phyloP scores from a whole-genome alignment of 208 protist species.

The Crithidia sp. region DNA sequence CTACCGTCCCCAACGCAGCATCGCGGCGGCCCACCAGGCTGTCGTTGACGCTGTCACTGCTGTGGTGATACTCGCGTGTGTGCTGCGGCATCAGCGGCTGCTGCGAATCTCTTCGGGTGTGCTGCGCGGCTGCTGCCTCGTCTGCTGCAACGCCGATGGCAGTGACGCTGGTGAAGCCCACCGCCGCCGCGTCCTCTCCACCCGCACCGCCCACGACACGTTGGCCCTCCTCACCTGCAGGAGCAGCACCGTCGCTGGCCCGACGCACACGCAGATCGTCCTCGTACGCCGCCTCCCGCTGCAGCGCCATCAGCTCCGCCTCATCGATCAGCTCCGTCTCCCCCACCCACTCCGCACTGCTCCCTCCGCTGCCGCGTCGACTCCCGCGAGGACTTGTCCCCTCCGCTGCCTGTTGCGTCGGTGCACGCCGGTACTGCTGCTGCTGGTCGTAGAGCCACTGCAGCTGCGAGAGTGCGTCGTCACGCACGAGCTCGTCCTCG shows the following conservation, averaged over 20 bases:
- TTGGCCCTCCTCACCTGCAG: not conserved
- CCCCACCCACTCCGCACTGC: not conserved
- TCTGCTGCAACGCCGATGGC: not conserved
- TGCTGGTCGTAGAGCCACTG: slow-evolving; percentile 29
- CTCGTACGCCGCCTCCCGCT: slow-evolving; percentile 8
- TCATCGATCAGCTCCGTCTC: slow-evolving; percentile 11
- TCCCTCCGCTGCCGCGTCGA: not conserved
- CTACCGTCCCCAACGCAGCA: not conserved
- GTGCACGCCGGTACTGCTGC: not conserved
- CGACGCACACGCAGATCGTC: slow-evolving; percentile 4
- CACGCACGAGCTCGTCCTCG: slow-evolving; percentile 25
- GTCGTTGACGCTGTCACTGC: slow-evolving; percentile 6
- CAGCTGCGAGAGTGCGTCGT: slow-evolving; percentile 28
- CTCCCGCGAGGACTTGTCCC: not conserved
- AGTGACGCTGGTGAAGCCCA: too few species aligned
- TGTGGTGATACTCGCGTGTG: not conserved
- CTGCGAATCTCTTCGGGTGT: not conserved
- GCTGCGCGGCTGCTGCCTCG: not conserved
- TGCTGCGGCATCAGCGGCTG: too few species aligned
- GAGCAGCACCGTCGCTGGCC: not conserved
- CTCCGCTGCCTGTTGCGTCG: too few species aligned
- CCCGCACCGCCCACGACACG: not conserved
- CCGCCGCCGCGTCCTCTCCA: not conserved
- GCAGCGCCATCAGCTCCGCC: slow-evolving; percentile 19
- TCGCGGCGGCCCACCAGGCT: not conserved